Conservation (phyloP, 1,139 yeast genomes). For the Pneumocystis sp. region DNA sequence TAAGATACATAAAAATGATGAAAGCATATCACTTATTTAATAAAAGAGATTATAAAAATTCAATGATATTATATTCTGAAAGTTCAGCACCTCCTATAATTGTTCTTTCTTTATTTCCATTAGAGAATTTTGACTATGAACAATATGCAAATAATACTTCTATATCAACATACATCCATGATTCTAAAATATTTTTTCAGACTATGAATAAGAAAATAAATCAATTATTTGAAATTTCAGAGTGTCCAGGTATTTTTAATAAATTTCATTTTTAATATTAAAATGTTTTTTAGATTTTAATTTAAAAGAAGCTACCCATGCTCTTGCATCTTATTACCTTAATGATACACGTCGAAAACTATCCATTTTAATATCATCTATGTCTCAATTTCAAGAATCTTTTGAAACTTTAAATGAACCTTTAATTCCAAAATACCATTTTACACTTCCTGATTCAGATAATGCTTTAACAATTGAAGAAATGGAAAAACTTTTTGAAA, state of each 20-base stretch:
- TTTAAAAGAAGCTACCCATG: constrained; percentile 31
- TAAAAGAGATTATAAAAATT: constrained; percentile 24
- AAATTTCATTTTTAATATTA: background rate
- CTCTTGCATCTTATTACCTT: constrained; percentile 37
- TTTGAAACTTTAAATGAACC: constrained; percentile 20
- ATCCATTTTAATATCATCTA: constrained; percentile 11
- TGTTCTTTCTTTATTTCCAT: constrained; percentile 35
- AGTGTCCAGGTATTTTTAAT: constrained; percentile 2
- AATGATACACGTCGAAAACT: constrained; percentile 38
- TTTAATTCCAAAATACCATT: constrained; percentile 14
- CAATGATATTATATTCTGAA: constrained; percentile 35
- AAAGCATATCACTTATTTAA: constrained; percentile 29
- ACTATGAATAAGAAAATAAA: constrained; percentile 5
- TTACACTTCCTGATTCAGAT: constrained; percentile 21
- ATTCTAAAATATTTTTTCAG: background rate
- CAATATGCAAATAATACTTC: background rate
- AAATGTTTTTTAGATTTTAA: constrained; percentile 1
- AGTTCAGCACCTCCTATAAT: constrained; percentile 44
- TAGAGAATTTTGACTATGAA: background rate
- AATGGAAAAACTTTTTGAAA: constrained; percentile 29
- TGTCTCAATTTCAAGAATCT: constrained; percentile 11
- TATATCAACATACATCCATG: constrained; percentile 20
- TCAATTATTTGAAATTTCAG: background rate
- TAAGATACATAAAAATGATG: constrained; percentile 33
- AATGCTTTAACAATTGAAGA: constrained; percentile 16